Base-by-base conservation (phyloP, 352 stramenopile species). In the Globisporangium solare region DNA sequence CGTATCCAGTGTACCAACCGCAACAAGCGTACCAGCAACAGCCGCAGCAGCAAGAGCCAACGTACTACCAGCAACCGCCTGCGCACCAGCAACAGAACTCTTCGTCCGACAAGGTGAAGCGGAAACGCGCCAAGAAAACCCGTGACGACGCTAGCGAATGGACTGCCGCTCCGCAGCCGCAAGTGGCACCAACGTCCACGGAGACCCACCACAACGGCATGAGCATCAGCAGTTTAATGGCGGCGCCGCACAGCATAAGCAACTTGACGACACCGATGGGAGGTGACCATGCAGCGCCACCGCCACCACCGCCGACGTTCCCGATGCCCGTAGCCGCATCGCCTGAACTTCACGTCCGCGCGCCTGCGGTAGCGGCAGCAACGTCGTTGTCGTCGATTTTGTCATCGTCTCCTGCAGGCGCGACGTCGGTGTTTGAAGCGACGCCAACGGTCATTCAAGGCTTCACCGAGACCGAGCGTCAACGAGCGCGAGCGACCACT, bases 51-150 rank as follows among this genome's bases (percentile, higher is more conserved):
- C 18, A 17, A 32, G 18, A 43, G 43, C 18, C 54, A 59, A 17
- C 42, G 39, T 43, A 43, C 39, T n/a, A 60, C 5, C 42, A 52
- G 1, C 43, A 60, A 21, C 46, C 52, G 39, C 39, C 39, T 13
- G 12, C 39, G 10, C 39, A 27, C 24, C 24, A 43, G 5, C 39
- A 43, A 35, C 27, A 35, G 27, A 35, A 6, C 27, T 35, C 27
- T 21, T 51, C 43, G 31, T 46, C 24, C 17, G 41, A 41, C 31
- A 18, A 31, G 21, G 56, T 47, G 51, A 80, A 86, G 53, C 67
- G 58, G 63, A 89, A 86, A 64, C 66, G 76, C 54, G 73, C 71
- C 27, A 89, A 85, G 66, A 71, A 66, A 51, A 64, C 60, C 21
- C 57, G 58, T 27, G 64, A 67, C n/a, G 66, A 67, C 15, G 57